Evolutionary conservation across 1,284 basidiomycete species (phyloP).

Genomic region (Cerrena zonata): DNA sequence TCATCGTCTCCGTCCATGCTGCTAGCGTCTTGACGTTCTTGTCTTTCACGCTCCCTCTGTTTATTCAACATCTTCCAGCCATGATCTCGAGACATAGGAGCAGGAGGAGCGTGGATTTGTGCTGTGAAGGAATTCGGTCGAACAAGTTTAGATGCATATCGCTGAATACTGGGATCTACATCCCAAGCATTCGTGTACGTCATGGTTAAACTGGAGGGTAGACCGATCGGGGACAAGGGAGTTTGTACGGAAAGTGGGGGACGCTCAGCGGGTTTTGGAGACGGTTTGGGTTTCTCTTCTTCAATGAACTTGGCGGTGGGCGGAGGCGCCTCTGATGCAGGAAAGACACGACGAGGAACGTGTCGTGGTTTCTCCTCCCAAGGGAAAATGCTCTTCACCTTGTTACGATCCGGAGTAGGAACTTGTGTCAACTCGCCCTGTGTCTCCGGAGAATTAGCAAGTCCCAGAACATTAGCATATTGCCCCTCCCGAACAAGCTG

Average conservation of each 20-base stretch:
- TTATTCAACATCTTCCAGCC: constrained; percentile 35
- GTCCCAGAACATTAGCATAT: constrained; percentile 56
- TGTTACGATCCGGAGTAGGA: constrained; percentile 63
- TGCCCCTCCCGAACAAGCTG: constrained; percentile 54
- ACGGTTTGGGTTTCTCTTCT: constrained; percentile 25
- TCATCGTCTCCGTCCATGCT: constrained; percentile 80
- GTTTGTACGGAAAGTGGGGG: constrained; percentile 12
- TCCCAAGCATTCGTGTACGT: constrained; percentile 87
- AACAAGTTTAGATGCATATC: constrained; percentile 63
- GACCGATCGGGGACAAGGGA: constrained; percentile 31
- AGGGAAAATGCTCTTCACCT: constrained; percentile 82
- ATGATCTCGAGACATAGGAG: constrained; percentile 43
- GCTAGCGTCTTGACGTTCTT: constrained; percentile 54
- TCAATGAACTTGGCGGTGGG: constrained; percentile 43
- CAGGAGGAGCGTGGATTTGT: constrained; percentile 35
- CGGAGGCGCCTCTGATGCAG: constrained; percentile 57
- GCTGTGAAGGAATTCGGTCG: constrained; percentile 35
- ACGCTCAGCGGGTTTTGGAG: constrained; percentile 15
- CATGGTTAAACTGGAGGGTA: constrained; percentile 51
- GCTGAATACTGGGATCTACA: constrained; percentile 67
- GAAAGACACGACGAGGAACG: constrained; percentile 70
- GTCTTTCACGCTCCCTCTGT: constrained; percentile 40
- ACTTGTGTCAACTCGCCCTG: constrained; percentile 15
- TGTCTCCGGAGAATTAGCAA: constrained; percentile 25
- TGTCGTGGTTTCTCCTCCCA: constrained; percentile 79